Percentiles rank a stretch among this genome's conserved stretches.
These are phyloP conservation scores for Agaricales sp. DNA, from an alignment of 1,284 basidiomycete genomes.

Conservation along the genomic window DNA sequence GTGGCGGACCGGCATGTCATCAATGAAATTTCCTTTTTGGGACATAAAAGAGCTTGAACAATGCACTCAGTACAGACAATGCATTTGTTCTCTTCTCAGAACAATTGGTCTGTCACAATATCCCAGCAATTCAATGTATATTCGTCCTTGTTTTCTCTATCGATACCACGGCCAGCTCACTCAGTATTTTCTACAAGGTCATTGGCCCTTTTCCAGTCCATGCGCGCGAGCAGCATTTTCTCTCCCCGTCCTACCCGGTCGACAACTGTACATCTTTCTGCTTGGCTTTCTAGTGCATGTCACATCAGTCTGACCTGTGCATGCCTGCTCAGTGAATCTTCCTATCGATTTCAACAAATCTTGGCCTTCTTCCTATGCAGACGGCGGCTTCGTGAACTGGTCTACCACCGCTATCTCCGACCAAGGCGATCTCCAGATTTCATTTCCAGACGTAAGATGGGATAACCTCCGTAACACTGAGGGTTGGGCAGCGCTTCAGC, in stretches of 20 bases:
- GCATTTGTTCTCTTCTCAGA: too few relatives aligned
- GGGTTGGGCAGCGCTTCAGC: constrained; percentile 77
- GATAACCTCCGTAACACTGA: constrained; percentile 51
- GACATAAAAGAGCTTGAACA: too few relatives aligned
- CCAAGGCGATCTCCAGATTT: constrained; percentile 42
- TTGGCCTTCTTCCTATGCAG: constrained; percentile 60
- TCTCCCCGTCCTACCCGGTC: constrained; percentile 66
- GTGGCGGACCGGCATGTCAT: too few relatives aligned
- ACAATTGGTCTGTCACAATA: not conserved
- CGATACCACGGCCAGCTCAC: too few relatives aligned
- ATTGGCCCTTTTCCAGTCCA: constrained; percentile 76
- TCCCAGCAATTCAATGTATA: not conserved
- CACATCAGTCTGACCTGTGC: too few relatives aligned
- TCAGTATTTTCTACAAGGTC: constrained; percentile 30
- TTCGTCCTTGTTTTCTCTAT: not conserved
- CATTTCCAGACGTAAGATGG: constrained; percentile 65
- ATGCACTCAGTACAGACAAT: too few relatives aligned
- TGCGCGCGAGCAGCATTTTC: constrained; percentile 68
- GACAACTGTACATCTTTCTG: constrained; percentile 32
- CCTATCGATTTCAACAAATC: constrained; percentile 31
- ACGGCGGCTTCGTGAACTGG: constrained; percentile 53
- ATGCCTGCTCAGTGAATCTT: constrained; percentile 26
- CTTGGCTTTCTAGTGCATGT: constrained; percentile 3
- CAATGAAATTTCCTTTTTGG: not conserved
- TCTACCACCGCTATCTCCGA: constrained; percentile 24